A percentile compares a stretch with the other conserved stretches of the same genome.
Evolutionary conservation across 805 yeast genomes (phyloP).

Genomic region (Pichia occidentalis): DNA sequence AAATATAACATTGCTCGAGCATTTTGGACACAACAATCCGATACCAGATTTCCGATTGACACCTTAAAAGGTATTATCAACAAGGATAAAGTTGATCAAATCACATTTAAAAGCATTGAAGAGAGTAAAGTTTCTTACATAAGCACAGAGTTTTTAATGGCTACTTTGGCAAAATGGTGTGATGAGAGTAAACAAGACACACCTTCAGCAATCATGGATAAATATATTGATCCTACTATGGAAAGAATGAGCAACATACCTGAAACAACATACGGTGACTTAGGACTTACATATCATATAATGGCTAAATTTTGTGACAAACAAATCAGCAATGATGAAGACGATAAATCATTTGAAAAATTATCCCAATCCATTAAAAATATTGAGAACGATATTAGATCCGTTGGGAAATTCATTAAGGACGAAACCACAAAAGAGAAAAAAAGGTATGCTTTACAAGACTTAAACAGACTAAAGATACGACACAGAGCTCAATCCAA

Average conservation of each 20-base stretch:
- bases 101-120: background rate
- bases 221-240: conserved; percentile 48
- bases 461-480: conserved; percentile 40
- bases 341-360: conserved; percentile 39
- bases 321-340: conserved; percentile 43
- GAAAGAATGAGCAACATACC: conserved; percentile 18
- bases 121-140: background rate
- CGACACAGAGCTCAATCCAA: conserved; percentile 45
- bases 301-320: conserved; percentile 71
- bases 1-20: conserved; percentile 50
- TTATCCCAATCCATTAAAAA: conserved; percentile 24
- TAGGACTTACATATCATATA: conserved; percentile 44
- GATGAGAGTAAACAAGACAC: conserved; percentile 64
- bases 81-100: conserved; percentile 4
- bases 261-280: conserved; percentile 13
- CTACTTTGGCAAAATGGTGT: conserved; percentile 58
- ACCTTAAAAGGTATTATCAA: conserved; percentile 37
- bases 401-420: conserved; percentile 38
- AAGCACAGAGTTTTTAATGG: conserved; percentile 19
- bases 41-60: conserved; percentile 45
- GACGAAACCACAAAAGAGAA: conserved; percentile 36
- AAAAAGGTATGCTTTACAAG: conserved; percentile 46
- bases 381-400: conserved; percentile 42
- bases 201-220: conserved; percentile 48
- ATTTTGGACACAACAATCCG: conserved; percentile 59